A percentile compares a stretch with the other conserved stretches of the same genome.
These are phyloP conservation scores for Saccharomyces uvarum DNA, from an alignment of 1,139 yeast genomes.

Conservation along the genomic window DNA sequence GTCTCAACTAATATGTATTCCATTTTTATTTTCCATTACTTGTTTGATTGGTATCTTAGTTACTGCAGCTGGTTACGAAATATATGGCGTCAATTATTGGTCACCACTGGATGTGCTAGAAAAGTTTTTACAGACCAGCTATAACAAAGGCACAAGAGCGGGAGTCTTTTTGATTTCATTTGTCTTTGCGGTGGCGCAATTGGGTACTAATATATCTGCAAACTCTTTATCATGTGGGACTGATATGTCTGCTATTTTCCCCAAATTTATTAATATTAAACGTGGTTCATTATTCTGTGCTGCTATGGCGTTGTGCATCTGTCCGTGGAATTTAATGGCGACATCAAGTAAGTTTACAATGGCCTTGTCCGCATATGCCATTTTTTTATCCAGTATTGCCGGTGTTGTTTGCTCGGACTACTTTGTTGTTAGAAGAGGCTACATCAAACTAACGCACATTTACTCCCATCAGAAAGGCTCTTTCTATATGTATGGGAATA, in stretches of 20 bases:
- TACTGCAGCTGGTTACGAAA: slow-evolving; percentile 65
- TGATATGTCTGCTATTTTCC: slow-evolving; percentile 77
- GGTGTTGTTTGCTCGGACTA: slow-evolving; percentile 79
- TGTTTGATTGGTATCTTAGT: slow-evolving; percentile 82
- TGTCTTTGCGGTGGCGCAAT: slow-evolving; percentile 76
- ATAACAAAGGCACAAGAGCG: slow-evolving; percentile 66
- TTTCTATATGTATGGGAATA: slow-evolving; percentile 50
- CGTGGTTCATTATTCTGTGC: slow-evolving; percentile 82
- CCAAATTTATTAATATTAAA: slow-evolving; percentile 71
- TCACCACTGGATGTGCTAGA: slow-evolving; percentile 74
- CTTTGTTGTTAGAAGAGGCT: slow-evolving; percentile 68
- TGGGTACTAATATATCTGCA: slow-evolving; percentile 89
- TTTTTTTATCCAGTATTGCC: slow-evolving; percentile 78
- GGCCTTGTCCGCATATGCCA: slow-evolving; percentile 77
- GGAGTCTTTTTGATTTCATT: slow-evolving; percentile 77
- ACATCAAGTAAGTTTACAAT: slow-evolving; percentile 74
- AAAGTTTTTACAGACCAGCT: slow-evolving; percentile 52
- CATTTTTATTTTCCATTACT: slow-evolving; percentile 70
- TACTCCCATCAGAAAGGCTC: slow-evolving; percentile 42
- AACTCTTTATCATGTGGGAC: slow-evolving; percentile 88
- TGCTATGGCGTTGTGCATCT: slow-evolving; percentile 61
- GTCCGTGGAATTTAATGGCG: slow-evolving; percentile 82
- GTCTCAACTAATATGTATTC: slow-evolving; percentile 60
- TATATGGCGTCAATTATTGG: slow-evolving; percentile 74
- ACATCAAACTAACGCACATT: slow-evolving; percentile 54